phyloP scores from a whole-genome alignment of 108 stramenopile species.

The Epipyxis sp. region DNA sequence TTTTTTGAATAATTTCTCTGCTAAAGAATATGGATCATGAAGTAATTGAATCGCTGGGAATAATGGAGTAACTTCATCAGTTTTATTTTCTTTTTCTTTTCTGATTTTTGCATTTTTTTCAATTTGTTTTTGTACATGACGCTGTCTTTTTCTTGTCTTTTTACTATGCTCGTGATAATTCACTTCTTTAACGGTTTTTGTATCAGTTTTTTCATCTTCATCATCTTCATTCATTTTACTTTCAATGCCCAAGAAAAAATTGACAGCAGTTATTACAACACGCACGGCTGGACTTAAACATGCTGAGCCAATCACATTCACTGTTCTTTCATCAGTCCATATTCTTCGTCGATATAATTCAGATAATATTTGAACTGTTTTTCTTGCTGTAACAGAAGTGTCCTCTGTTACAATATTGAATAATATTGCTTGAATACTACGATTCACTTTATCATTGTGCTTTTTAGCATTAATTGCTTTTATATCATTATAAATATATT shows the following conservation, averaged over 20 bases:
- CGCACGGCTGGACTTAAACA: constrained; percentile 50
- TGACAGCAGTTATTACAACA: constrained; percentile 66
- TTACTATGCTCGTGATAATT: constrained; percentile 71
- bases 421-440: constrained; percentile 61
- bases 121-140: constrained; percentile 25
- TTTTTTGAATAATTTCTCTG: constrained; percentile 73
- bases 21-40: constrained; percentile 88
- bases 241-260: constrained; percentile 95
- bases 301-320: constrained; percentile 86
- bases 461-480: neutral
- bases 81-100: constrained; percentile 51
- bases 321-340: constrained; percentile 90
- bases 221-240: constrained; percentile 81
- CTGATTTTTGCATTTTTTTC: constrained; percentile 7
- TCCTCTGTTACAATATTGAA: constrained; percentile 43
- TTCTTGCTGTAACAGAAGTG: constrained; percentile 52
- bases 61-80: constrained; percentile 50
- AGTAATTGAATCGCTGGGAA: constrained; percentile 88
- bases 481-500: neutral
- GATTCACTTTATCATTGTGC: constrained; percentile 35
- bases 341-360: constrained; percentile 86
- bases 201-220: constrained; percentile 65
- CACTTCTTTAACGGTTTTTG: constrained; percentile 63
- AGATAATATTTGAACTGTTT: constrained; percentile 81
- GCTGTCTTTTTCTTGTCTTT: constrained; percentile 61